A percentile compares a stretch with the other conserved stretches of the same genome.
Evolutionary conservation across 2,329 filamentous ascomycete species (phyloP).

Genomic region (Ceratocystis lukuohia): DNA sequence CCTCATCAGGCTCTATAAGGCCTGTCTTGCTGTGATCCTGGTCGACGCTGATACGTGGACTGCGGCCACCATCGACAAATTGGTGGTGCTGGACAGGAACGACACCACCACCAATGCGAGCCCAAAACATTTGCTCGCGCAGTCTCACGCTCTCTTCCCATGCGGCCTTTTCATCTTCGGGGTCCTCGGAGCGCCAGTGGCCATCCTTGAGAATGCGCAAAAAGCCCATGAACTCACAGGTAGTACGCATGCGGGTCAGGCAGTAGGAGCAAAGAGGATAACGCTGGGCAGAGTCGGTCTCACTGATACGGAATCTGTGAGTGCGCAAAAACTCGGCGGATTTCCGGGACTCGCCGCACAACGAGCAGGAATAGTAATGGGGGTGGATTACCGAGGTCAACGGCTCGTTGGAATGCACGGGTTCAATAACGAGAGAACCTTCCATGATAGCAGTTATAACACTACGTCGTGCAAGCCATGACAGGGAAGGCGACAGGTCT

Average conservation of each 20-base stretch:
- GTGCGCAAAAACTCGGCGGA: conserved; percentile 59
- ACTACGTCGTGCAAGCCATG: conserved; percentile 79
- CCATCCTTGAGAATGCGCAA: conserved; percentile 84
- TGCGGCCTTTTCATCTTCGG: conserved; percentile 70
- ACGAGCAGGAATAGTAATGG: conserved; percentile 57
- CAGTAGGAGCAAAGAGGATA: conserved; percentile 89
- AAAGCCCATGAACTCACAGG: conserved; percentile 87
- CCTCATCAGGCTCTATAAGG: conserved; percentile 1
- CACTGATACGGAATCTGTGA: conserved; percentile 79
- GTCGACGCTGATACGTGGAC: conserved; percentile 26
- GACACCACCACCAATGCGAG: conserved; percentile 80
- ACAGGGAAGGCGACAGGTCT: conserved; percentile 78
- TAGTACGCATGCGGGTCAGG: conserved; percentile 66
- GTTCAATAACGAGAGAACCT: conserved; percentile 79
- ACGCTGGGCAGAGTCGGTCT: conserved; percentile 71
- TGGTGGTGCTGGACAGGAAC: conserved; percentile 42
- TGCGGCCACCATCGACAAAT: conserved; percentile 21
- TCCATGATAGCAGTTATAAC: conserved; percentile 74
- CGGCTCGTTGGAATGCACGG: conserved; percentile 50
- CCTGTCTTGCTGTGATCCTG: neutral
- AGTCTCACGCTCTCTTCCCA: conserved; percentile 92
- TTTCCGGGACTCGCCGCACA: conserved; percentile 75
- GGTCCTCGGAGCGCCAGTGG: conserved; percentile 71
- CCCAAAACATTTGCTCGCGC: conserved; percentile 95
- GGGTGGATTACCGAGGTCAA: conserved; percentile 38